phyloP scores from a whole-genome alignment of 2,329 filamentous ascomycete genomes.

The Colletotrichum shisoi region DNA sequence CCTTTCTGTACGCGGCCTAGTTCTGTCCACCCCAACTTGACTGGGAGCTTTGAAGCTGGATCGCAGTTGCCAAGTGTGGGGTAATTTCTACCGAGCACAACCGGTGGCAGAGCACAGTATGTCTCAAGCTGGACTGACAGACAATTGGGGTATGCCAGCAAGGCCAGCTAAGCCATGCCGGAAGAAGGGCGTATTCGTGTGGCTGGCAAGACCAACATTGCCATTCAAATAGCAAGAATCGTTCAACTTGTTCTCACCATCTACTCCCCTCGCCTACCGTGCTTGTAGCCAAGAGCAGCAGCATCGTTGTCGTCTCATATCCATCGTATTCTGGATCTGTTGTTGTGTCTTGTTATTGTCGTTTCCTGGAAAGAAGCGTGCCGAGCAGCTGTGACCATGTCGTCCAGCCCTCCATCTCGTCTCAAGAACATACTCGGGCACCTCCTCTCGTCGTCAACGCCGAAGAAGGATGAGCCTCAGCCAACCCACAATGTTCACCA shows the following conservation, averaged over 20 bases:
- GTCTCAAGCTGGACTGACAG: conserved; percentile 15
- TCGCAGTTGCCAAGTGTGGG: conserved; percentile 35
- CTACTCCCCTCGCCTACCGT: conserved; percentile 15
- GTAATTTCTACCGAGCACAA: conserved; percentile 27
- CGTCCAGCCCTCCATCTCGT: conserved; percentile 71
- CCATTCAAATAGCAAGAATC: not conserved
- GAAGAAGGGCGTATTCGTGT: not conserved
- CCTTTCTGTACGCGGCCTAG: not conserved
- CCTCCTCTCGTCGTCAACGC: conserved; percentile 49
- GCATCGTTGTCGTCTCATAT: not conserved
- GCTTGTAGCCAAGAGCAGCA: not conserved
- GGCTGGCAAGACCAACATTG: not conserved
- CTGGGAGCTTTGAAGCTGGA: conserved; percentile 13
- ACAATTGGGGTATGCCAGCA: conserved; percentile 10
- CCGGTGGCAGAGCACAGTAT: conserved; percentile 10
- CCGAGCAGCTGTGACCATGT: conserved; percentile 57
- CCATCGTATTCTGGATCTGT: not conserved
- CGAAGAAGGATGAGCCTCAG: conserved; percentile 47
- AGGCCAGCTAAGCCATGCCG: conserved; percentile 15
- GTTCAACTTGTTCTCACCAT: conserved; percentile 1
- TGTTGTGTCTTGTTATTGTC: not conserved
- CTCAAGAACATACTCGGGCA: conserved; percentile 66
- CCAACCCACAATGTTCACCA: conserved; percentile 72
- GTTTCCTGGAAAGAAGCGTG: not conserved
- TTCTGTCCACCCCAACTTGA: conserved; percentile 22